Evolutionary conservation across 768 basidiomycete genomes (phyloP).

Genomic region (Suillus luteus): DNA sequence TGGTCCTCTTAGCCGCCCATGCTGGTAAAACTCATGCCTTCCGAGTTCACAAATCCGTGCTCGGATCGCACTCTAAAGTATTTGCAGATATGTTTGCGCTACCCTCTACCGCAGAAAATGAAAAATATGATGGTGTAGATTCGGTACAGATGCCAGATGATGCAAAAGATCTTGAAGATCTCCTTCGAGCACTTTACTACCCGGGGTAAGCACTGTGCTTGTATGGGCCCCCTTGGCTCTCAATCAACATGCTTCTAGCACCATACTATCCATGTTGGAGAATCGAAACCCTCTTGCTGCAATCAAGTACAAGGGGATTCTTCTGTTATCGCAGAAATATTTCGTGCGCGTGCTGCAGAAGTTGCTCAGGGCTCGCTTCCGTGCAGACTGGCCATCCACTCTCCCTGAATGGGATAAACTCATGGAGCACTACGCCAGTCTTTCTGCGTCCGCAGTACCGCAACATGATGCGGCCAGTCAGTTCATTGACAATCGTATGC

Average conservation of each 20-base stretch:
- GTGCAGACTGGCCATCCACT: conserved; percentile 37
- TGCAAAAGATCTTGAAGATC: conserved; percentile 15
- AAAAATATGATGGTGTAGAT: conserved; percentile 19
- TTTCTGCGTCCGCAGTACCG: neutral
- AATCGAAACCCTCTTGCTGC: conserved; percentile 8
- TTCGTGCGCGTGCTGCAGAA: conserved; percentile 35
- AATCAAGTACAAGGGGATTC: conserved; percentile 22
- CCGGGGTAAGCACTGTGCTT: conserved; percentile 10
- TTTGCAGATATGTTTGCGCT: conserved; percentile 33
- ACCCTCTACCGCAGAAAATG: conserved; percentile 4
- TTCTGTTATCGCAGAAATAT: conserved; percentile 39
- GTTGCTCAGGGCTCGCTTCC: conserved; percentile 34
- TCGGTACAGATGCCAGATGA: conserved; percentile 17
- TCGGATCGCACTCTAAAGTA: conserved; percentile 30
- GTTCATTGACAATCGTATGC: conserved; percentile 11
- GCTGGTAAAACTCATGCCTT: conserved; percentile 19
- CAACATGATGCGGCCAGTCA: neutral
- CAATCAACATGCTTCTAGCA: conserved; percentile 4
- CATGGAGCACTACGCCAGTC: neutral
- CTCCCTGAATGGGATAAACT: conserved; percentile 27
- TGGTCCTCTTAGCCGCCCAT: conserved; percentile 5
- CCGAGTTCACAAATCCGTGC: conserved; percentile 33
- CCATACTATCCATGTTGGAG: conserved; percentile 8
- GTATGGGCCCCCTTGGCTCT: conserved; percentile 7
- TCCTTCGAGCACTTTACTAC: conserved; percentile 17